phyloP scores from a whole-genome alignment of 2,329 filamentous ascomycete species.

The Xylariaceae sp. region DNA sequence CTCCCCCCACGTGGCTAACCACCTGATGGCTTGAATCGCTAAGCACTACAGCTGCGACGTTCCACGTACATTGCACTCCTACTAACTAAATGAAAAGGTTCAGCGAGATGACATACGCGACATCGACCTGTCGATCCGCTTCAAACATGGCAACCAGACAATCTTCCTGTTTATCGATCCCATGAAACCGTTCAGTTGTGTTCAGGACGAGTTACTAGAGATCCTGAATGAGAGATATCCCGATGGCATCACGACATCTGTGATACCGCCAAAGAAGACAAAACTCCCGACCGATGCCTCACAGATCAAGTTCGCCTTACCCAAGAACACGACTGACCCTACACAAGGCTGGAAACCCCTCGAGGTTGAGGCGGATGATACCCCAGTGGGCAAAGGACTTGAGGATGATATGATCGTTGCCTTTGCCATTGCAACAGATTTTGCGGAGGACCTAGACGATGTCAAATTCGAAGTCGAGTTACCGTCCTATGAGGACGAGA shows the following conservation, averaged over 20 bases:
- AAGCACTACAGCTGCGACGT: no score
- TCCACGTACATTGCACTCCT: no score
- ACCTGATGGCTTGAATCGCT: no score
- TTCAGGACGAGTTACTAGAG: constrained; percentile 65
- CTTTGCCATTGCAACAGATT: constrained; percentile 52
- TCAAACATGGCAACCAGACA: constrained; percentile 76
- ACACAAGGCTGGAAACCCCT: constrained; percentile 58
- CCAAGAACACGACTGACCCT: constrained; percentile 53
- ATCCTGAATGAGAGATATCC: constrained; percentile 65
- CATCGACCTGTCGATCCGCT: constrained; percentile 63
- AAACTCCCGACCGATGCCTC: constrained; percentile 50
- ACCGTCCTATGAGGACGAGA: constrained; percentile 40
- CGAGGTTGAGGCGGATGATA: constrained; percentile 47
- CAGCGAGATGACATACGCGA: constrained; percentile 32
- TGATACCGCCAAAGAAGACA: constrained; percentile 44
- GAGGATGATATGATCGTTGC: constrained; percentile 57
- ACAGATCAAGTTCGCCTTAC: constrained; percentile 55
- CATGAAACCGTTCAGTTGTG: constrained; percentile 59
- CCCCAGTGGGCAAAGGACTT: constrained; percentile 51
- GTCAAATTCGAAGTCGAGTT: constrained; percentile 54
- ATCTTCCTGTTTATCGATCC: constrained; percentile 71
- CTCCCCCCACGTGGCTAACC: no score
- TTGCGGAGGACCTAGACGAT: constrained; percentile 48
- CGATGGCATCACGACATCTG: constrained; percentile 53
- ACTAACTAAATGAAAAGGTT: constrained; percentile 33